These are phyloP conservation scores for Scutellaria baicalensis DNA, from an alignment of 257 asterid genomes.

Conservation along the genomic window DNA sequence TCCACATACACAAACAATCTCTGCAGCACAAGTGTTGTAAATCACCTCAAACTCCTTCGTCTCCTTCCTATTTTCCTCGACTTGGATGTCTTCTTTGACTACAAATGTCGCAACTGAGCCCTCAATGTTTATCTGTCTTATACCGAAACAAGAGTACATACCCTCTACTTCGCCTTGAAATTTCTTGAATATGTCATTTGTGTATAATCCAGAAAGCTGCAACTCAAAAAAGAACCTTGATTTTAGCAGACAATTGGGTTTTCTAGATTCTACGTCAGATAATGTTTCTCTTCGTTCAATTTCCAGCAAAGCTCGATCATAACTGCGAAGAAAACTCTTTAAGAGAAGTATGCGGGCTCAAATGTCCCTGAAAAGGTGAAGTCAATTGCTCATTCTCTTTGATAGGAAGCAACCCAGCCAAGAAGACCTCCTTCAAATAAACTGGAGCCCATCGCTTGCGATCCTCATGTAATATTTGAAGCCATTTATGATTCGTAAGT, in stretches of 20 bases:
- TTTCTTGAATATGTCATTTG: constrained; percentile 23
- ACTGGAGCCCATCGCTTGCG: constrained; percentile 57
- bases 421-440: constrained; percentile 40
- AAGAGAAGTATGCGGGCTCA: constrained; percentile 32
- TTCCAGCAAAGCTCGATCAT: constrained; percentile 32
- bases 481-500: constrained; percentile 28
- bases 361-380: constrained; percentile 37
- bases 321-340: constrained; percentile 38
- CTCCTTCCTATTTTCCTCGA: constrained; percentile 28
- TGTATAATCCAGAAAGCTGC: constrained; percentile 47
- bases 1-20: constrained; percentile 37
- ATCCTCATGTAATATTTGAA: constrained; percentile 38
- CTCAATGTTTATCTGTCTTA: constrained; percentile 29
- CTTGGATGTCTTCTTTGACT: constrained; percentile 35
- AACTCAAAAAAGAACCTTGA: constrained; percentile 38
- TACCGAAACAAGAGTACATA: constrained; percentile 30
- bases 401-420: constrained; percentile 31
- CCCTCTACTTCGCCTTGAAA: constrained; percentile 52
- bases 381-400: constrained; percentile 21
- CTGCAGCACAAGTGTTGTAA: constrained; percentile 31
- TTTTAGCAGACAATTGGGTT: constrained; percentile 25
- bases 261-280: constrained; percentile 38
- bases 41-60: constrained; percentile 42
- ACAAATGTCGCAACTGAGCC: constrained; percentile 26
- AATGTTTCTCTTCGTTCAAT: constrained; percentile 33